phyloP scores from a whole-genome alignment of 208 protist species.

The Acanthamoeba sp. region DNA sequence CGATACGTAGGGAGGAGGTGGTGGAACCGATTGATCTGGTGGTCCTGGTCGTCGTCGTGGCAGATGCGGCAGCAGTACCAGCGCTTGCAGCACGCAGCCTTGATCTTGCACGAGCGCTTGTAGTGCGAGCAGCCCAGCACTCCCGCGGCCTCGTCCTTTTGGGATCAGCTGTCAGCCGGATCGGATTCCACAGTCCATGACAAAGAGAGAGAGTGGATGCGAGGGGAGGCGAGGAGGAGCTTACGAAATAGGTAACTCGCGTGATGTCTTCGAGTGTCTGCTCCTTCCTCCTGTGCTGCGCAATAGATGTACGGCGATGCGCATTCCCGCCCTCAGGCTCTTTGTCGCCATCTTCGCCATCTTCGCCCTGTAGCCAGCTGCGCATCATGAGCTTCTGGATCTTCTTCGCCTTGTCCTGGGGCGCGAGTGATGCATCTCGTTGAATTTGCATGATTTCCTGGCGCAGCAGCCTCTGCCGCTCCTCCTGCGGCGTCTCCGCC shows the following conservation, averaged over 20 bases:
- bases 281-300: not conserved
- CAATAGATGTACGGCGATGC: not conserved
- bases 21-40: conserved; percentile 76
- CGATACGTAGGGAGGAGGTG: not conserved
- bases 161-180: too few relatives aligned
- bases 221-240: not conserved
- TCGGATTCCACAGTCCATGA: too few relatives aligned
- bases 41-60: conserved; percentile 79
- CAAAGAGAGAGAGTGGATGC: not conserved
- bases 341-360: not conserved
- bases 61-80: conserved; percentile 82
- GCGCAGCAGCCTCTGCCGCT: not conserved
- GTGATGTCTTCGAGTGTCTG: conserved; percentile 39
- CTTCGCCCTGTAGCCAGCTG: not conserved
- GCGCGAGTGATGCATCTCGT: not conserved
- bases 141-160: conserved; percentile 68
- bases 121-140: conserved; percentile 81
- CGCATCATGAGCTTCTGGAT: conserved; percentile 70
- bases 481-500: not conserved
- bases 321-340: too few relatives aligned
- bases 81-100: conserved; percentile 77
- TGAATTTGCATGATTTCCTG: conserved; percentile 56
- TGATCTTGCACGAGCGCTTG: conserved; percentile 72
- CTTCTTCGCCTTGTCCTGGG: conserved; percentile 60
- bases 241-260: conserved; percentile 8